These are phyloP conservation scores for Lantana camara DNA, from an alignment of 257 asterid species.

Conservation along the genomic window DNA sequence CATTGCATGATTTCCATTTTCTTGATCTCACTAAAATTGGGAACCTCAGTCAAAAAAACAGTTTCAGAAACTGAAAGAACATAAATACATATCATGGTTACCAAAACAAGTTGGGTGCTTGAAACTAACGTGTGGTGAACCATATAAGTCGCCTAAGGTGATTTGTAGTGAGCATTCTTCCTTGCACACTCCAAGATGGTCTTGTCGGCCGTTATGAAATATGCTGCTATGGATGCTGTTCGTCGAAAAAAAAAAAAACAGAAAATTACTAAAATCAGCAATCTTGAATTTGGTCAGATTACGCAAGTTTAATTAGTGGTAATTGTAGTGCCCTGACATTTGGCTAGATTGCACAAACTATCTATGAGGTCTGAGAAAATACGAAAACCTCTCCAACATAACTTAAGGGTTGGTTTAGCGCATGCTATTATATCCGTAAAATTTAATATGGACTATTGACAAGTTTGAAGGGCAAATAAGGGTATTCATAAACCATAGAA, in stretches of 20 bases:
- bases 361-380: too few species aligned
- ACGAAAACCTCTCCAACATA: too few species aligned
- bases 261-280: neutral
- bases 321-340: too few species aligned
- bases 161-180: constrained; percentile 61
- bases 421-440: too few species aligned
- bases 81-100: neutral
- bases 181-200: constrained; percentile 77
- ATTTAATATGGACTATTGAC: too few species aligned
- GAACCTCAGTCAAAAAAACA: neutral
- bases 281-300: neutral
- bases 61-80: constrained; percentile 1
- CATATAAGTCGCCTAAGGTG: too few species aligned
- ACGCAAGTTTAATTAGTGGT: neutral
- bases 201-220: constrained; percentile 86
- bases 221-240: constrained; percentile 82
- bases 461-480: too few species aligned
- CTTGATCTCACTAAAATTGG: neutral
- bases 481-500: too few species aligned
- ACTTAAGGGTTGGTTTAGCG: too few species aligned
- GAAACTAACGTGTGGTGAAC: too few species aligned
- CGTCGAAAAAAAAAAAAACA: constrained; percentile 2
- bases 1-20: too few species aligned
- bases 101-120: neutral
- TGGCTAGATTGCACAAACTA: too few species aligned